Percentiles rank a stretch among this genome's conserved stretches.
phyloP scores from a whole-genome alignment of 1,284 basidiomycete genomes.

The Rhodotorula sp. region DNA sequence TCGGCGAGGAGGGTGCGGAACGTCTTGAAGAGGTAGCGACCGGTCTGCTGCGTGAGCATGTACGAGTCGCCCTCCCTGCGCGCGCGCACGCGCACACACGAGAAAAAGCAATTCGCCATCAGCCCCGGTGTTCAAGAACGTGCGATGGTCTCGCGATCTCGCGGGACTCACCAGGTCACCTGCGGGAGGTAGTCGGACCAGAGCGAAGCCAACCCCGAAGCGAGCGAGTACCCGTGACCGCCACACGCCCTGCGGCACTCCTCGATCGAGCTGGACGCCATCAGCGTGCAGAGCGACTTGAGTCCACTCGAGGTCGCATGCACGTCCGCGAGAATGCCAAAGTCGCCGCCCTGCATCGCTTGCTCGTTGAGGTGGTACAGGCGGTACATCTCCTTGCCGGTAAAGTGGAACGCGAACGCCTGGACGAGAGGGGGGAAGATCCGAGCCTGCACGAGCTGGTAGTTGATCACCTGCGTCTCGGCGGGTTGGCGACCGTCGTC shows the following conservation, averaged over 20 bases:
- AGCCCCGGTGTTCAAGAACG: background rate
- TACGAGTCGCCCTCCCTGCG: conserved; percentile 44
- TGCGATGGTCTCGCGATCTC: background rate
- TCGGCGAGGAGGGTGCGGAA: conserved; percentile 35
- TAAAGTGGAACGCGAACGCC: conserved; percentile 52
- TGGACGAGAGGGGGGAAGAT: conserved; percentile 51
- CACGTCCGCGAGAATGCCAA: conserved; percentile 49
- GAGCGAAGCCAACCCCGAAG: conserved; percentile 13
- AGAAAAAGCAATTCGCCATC: too few species aligned
- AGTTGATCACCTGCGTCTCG: conserved; percentile 51
- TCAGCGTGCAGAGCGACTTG: conserved; percentile 49
- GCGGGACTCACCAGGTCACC: conserved; percentile 45
- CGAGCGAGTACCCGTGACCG: conserved; percentile 50
- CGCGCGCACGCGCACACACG: background rate
- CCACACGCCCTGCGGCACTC: conserved; percentile 50
- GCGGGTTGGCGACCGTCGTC: conserved; percentile 36
- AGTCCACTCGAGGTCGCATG: conserved; percentile 49
- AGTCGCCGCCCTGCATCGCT: conserved; percentile 48
- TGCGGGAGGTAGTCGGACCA: conserved; percentile 43
- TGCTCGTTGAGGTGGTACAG: conserved; percentile 49
- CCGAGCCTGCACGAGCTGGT: conserved; percentile 50
- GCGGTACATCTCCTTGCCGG: conserved; percentile 48
- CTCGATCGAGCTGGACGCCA: conserved; percentile 50
- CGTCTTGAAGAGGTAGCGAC: conserved; percentile 50
- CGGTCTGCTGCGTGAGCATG: conserved; percentile 51